These are phyloP conservation scores for Candida succiphila DNA, from an alignment of 805 yeast species.

Conservation along the genomic window DNA sequence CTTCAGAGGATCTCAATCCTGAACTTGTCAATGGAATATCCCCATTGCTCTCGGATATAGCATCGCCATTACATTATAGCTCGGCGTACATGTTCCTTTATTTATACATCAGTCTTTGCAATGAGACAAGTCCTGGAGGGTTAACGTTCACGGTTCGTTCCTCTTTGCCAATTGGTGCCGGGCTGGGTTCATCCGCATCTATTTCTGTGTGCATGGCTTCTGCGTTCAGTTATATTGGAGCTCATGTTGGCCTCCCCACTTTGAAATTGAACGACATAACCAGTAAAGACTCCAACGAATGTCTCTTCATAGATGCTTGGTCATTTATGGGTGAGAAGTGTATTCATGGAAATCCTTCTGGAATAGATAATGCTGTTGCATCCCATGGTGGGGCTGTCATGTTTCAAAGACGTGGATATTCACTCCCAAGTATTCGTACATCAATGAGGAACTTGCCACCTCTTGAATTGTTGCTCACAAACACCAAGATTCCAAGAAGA, in stretches of 20 bases:
- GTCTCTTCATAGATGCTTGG: conserved; percentile 71
- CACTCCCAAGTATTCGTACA: conserved; percentile 53
- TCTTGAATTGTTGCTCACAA: conserved; percentile 64
- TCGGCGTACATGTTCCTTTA: conserved; percentile 83
- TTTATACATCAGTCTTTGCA: conserved; percentile 53
- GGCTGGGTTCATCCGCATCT: conserved; percentile 91
- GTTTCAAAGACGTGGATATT: conserved; percentile 57
- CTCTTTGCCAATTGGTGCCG: conserved; percentile 92
- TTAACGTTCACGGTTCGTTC: conserved; percentile 61
- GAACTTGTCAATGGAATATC: conserved; percentile 43
- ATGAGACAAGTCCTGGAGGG: conserved; percentile 33
- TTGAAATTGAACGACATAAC: conserved; percentile 24
- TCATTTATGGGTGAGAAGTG: conserved; percentile 91
- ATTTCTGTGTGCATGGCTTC: conserved; percentile 76
- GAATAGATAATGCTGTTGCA: conserved; percentile 94
- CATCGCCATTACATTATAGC: conserved; percentile 52
- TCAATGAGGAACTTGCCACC: conserved; percentile 68
- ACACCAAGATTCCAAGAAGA: conserved; percentile 79
- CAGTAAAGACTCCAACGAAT: conserved; percentile 27
- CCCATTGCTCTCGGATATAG: conserved; percentile 31
- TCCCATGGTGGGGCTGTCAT: conserved; percentile 93
- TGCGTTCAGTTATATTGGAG: conserved; percentile 57
- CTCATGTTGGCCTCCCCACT: conserved; percentile 34
- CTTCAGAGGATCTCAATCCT: conserved; percentile 48
- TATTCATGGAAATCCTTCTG: conserved; percentile 94